Conservation (phyloP, 1,139 yeast genomes). For the Nematodospora anomalae region DNA sequence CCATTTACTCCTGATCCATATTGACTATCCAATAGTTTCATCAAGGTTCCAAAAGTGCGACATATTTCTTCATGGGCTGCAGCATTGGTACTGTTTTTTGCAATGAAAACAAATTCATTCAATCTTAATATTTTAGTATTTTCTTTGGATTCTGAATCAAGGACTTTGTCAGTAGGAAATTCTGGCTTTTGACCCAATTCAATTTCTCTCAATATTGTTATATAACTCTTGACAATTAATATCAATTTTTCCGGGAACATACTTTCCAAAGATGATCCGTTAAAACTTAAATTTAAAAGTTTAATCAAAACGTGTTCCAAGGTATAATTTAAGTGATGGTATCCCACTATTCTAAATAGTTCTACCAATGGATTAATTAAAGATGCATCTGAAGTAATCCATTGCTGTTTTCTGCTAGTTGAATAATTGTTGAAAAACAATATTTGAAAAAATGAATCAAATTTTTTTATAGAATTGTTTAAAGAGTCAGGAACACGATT, state of each 20-base stretch:
- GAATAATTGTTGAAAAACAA: slow-evolving; percentile 48
- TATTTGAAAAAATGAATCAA: slow-evolving; percentile 52
- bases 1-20: slow-evolving; percentile 49
- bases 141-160: neutral
- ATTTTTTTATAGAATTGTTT: slow-evolving; percentile 72
- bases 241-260: slow-evolving; percentile 69
- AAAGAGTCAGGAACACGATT: slow-evolving; percentile 86
- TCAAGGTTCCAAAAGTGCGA: slow-evolving; percentile 55
- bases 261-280: slow-evolving; percentile 58
- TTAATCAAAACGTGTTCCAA: slow-evolving; percentile 75
- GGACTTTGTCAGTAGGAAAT: slow-evolving; percentile 63
- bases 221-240: slow-evolving; percentile 69
- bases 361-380: slow-evolving; percentile 69
- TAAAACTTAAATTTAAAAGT: slow-evolving; percentile 54
- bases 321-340: slow-evolving; percentile 73
- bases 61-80: slow-evolving; percentile 76
- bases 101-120: slow-evolving; percentile 37
- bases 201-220: slow-evolving; percentile 63
- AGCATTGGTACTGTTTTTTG: slow-evolving; percentile 45
- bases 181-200: slow-evolving; percentile 61
- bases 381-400: slow-evolving; percentile 63
- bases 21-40: slow-evolving; percentile 59
- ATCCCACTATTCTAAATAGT: slow-evolving; percentile 73
- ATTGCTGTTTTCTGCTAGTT: slow-evolving; percentile 62
- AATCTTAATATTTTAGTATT: neutral